Base-by-base conservation (phyloP, 2,329 filamentous ascomycete species). In the Colletotrichum siamense region DNA sequence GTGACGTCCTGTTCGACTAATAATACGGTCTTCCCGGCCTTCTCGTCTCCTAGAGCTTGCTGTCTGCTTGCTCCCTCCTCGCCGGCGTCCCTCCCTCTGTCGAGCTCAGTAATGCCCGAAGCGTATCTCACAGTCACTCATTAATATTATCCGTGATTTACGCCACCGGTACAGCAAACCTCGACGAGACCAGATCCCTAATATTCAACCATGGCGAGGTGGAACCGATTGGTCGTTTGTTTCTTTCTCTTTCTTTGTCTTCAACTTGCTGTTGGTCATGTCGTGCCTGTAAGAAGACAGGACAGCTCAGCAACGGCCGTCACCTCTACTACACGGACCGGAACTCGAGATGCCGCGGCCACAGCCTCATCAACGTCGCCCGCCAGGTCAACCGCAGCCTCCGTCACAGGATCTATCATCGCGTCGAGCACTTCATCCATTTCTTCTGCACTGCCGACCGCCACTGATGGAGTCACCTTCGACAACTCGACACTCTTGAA, bases 231-330 rank as follows among this genome's bases (percentile, higher is more conserved):
- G 59, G 85, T 83, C 83, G 82, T 83, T 44, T 77, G 88, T 61
- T 78, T 89, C 72, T 85, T 84, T 78, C 79, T 89, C 26, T 66
- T 84, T 6, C 64, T 88, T 57, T 81, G 82, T 57, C 79, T 87
- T 28, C 85, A 89, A 59, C 77, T 84, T 63, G 84, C 82, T 24
- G 79, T 81, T 26, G 85, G 85, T 13, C 82, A 84, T 57, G 82
- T 84, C 34, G 79, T 80, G 9, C 78, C 83, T 49, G 70, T 82
- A 24, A 80, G 79, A 76, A 84, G 86, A 76, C 84, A 87, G 72
- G 84, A 86, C 64, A 81, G 76, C 22, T 78, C 82, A 22, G 57
- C 80, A n/a, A 77, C 79, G 15, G 57, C 72, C 9, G 79, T 80
- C 8, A 63, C 76, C 28, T 77, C 79, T 55, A 34, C 75, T 16